phyloP scores from a whole-genome alignment of 805 yeast genomes.

The Candida ficus region DNA sequence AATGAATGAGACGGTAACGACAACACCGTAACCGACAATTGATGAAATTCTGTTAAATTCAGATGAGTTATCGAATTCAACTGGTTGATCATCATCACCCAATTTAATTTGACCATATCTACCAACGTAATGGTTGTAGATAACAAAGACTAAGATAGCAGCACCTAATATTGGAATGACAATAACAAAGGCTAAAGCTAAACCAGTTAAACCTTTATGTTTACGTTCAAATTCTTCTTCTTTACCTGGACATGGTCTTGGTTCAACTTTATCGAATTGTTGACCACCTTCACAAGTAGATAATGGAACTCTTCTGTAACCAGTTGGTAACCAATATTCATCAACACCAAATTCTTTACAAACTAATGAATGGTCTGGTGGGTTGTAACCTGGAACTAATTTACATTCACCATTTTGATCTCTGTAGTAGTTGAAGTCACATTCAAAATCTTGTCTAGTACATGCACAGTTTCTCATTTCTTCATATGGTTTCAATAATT shows the following conservation, averaged over 20 bases:
- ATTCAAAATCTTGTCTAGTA: slow-evolving; percentile 83
- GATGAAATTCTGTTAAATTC: slow-evolving; percentile 44
- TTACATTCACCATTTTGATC: slow-evolving; percentile 80
- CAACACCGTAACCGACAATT: slow-evolving; percentile 28
- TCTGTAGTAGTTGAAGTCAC: slow-evolving; percentile 80
- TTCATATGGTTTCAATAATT: slow-evolving; percentile 52
- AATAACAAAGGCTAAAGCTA: slow-evolving; percentile 47
- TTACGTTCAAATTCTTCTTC: slow-evolving; percentile 52
- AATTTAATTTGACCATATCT: slow-evolving; percentile 83
- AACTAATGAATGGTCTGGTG: slow-evolving; percentile 56
- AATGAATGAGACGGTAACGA: slow-evolving; percentile 22
- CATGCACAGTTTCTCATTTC: slow-evolving; percentile 71
- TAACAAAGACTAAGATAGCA: slow-evolving; percentile 56
- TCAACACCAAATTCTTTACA: slow-evolving; percentile 54
- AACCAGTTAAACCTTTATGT: slow-evolving; percentile 51
- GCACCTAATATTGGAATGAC: slow-evolving; percentile 50
- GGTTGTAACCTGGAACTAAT: slow-evolving; percentile 67
- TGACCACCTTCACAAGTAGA: slow-evolving; percentile 85
- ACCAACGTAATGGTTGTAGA: slow-evolving; percentile 76
- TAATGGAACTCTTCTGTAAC: slow-evolving; percentile 80
- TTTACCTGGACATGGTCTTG: slow-evolving; percentile 86
- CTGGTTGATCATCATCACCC: slow-evolving; percentile 71
- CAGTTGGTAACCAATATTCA: slow-evolving; percentile 85
- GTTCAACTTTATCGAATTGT: slow-evolving; percentile 56
- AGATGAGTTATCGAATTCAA: slow-evolving; percentile 61